A percentile compares a stretch with the other conserved stretches of the same genome.
Conservation (phyloP, 169 alveolate species). For the Nephromyces sp. region DNA sequence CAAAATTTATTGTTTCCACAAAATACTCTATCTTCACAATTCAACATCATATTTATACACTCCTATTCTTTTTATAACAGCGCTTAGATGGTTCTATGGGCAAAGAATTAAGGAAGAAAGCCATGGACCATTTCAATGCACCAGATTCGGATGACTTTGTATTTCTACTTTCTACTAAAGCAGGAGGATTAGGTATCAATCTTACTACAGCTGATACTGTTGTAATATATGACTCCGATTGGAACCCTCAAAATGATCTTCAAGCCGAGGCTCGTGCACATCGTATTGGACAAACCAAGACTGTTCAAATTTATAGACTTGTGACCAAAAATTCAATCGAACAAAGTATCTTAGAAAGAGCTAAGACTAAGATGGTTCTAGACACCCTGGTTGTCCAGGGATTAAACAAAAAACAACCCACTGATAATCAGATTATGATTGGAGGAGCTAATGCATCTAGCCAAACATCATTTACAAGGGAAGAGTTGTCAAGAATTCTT, state of each 20-base stretch:
- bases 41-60: not conserved
- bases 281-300: constrained; percentile 93
- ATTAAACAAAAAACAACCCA: constrained; percentile 14
- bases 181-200: constrained; percentile 89
- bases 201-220: constrained; percentile 92
- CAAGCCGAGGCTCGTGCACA: constrained; percentile 99
- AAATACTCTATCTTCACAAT: not conserved
- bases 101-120: constrained; percentile 86
- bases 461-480: constrained; percentile 54
- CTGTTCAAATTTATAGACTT: constrained; percentile 89
- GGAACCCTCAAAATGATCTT: constrained; percentile 96
- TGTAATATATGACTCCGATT: constrained; percentile 90
- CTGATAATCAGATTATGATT: not conserved
- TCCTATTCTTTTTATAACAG: constrained; percentile 24
- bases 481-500: constrained; percentile 72
- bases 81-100: constrained; percentile 97
- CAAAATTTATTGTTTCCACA: too few species aligned
- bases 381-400: constrained; percentile 58
- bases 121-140: constrained; percentile 88
- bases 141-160: constrained; percentile 85
- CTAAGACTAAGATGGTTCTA: constrained; percentile 91
- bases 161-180: constrained; percentile 94
- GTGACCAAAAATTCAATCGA: constrained; percentile 92
- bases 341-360: constrained; percentile 93
- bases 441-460: constrained; percentile 2